Evolutionary conservation across 257 asterid genomes (phyloP), one percentile per base, ranked within the genome.

Genomic region (Ballota nigra): DNA sequence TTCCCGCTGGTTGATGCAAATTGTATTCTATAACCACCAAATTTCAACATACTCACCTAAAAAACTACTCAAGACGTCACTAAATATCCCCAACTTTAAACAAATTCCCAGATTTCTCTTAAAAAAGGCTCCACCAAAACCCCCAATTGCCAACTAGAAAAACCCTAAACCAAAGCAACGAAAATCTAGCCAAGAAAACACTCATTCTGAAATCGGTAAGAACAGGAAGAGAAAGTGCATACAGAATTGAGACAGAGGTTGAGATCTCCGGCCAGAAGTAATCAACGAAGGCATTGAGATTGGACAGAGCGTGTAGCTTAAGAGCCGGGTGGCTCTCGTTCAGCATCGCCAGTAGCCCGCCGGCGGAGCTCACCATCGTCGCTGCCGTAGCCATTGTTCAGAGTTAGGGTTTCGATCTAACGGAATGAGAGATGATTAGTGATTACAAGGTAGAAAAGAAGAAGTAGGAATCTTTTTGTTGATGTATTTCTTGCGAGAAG

Each of bases 251-350:
- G 20, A 89, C 96, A 19, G 91, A 87, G 19, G 96, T 89, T 49
- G 98, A 87, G 82, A 93, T 93, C 91, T 93, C 97, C 13, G 91
- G 97, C 96, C 97, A 93, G 79, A 86, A 89, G 83, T 75, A 84
- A 80, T 87, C 95, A 6, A 91, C 98, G 19, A 82, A 83, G 5
- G 92, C 70, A 63, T 93, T 93, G 69, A 93, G 94, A 83, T 93
- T 86, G 3, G 92, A 69, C 22, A 93, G 96, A 7, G 97, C 98
- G 78, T 93, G 97, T 6, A 89, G 84, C 80, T 89, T 89, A 16
- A 93, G 90, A 12, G 83, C 82, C 41, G 98, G 95, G 70, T 88
- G 94, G 65, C 56, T 65, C 78, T 93, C 98, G 69, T 87, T 93
- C 61, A 93, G 81, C 98, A 93, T 93, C 82, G 98, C 98, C 82